A percentile compares a stretch with the other conserved stretches of the same genome.
Conservation (phyloP, 208 protist genomes). For the Trypanosoma vivax region DNA sequence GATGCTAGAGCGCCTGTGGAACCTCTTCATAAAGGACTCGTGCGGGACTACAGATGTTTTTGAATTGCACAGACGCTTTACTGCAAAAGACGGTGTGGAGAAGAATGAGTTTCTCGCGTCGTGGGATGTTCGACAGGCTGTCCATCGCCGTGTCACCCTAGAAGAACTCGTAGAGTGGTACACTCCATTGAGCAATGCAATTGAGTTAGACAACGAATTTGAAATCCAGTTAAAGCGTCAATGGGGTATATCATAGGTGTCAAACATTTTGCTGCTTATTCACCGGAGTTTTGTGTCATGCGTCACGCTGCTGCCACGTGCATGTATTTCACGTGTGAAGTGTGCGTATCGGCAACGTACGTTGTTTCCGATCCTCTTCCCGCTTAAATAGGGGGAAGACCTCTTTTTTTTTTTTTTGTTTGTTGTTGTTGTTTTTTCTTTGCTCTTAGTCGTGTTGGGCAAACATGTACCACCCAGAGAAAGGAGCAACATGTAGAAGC, state of each 20-base stretch:
- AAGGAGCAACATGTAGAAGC: no score
- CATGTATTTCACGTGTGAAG: no score
- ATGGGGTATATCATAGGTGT: conserved; percentile 27
- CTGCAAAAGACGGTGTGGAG: conserved; percentile 50
- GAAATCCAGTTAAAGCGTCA: conserved; percentile 44
- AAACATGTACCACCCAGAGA: no score
- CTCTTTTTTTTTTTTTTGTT: conserved; percentile 11
- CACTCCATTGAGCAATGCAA: conserved; percentile 36
- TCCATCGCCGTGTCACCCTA: conserved; percentile 32
- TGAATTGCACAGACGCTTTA: conserved; percentile 48
- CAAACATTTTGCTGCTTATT: background rate
- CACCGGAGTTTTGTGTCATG: no score
- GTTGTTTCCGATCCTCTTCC: no score
- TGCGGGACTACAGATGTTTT: conserved; percentile 43
- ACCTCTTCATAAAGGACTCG: conserved; percentile 49
- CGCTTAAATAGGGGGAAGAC: no score
- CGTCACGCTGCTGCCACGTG: no score
- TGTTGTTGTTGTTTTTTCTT: conserved; percentile 9
- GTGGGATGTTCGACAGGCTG: conserved; percentile 69
- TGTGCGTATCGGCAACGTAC: no score
- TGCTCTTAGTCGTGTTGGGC: background rate
- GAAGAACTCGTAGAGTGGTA: conserved; percentile 76
- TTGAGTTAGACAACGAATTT: conserved; percentile 65
- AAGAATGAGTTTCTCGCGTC: conserved; percentile 64
- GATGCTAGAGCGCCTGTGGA: conserved; percentile 80